Base-by-base conservation (phyloP, 1,284 basidiomycete species). In the Vanrija pseudolonga region DNA sequence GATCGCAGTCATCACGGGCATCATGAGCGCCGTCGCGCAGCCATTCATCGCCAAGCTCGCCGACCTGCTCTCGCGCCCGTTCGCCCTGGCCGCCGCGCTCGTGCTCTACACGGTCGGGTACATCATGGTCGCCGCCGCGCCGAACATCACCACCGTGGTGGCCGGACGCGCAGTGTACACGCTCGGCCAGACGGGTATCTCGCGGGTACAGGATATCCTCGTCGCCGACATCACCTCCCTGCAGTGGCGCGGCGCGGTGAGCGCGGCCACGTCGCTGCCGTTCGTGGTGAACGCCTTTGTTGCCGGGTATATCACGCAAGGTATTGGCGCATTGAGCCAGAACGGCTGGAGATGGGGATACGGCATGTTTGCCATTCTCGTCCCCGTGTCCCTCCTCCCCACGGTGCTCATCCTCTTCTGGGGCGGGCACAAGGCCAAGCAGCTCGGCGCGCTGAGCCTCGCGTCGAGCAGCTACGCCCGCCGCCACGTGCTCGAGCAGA, bases 331-430 rank as follows among this genome's bases (percentile, higher is more conserved):
- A 73, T 78, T 53, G 50, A 51, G 52, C 5, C 40, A 64, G 9
- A 74, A 77, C 41, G 67, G 67, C 28, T 90, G 88, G 88, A 76
- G 87, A 72, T 87, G 85, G 84, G 88, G 88, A 28, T 47, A 32
- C 28, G 45, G 45, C 24, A 47, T 47, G 45, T 47, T 47, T n/a
- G 26, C 18, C 19, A 20, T 39, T 15, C 23, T 45, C 18, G 44
- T 45, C 14, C 42, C 26, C 14, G 19, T 22, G 6, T 36, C 20
- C 18, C 62, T 69, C 41, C 47, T 59, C 3, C 69, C 70, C 11
- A 61, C 65, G 8, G 42, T 69, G 18, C 32, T 67, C 8, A 64
- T 75, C 19, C 67, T 78, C 18, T 50, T 50, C 47, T 44, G 41
- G 36, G 47, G 53, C n/a, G 32, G 50, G 43, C 22, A 38, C 38